Evolutionary conservation across 768 basidiomycete species (phyloP).

Genomic region (Lenzites betulinus): DNA sequence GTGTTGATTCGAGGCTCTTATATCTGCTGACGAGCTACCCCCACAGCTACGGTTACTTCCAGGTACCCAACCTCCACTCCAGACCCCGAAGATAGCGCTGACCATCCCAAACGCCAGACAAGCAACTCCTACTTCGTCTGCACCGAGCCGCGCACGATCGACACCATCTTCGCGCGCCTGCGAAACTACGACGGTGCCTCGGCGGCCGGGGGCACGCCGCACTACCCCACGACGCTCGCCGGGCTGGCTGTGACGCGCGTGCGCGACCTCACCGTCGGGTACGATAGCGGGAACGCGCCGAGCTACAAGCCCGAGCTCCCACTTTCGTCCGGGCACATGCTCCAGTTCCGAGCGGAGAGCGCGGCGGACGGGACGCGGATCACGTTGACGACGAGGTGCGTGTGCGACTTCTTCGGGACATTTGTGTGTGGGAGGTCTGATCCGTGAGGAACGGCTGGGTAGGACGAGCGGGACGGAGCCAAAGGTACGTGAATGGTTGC

Average conservation of each 20-base stretch:
- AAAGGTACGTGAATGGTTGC: constrained; percentile 50
- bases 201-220: constrained; percentile 30
- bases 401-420: background rate
- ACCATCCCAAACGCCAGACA: constrained; percentile 60
- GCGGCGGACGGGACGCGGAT: constrained; percentile 47
- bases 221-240: constrained; percentile 65
- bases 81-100: background rate
- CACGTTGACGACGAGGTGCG: constrained; percentile 70
- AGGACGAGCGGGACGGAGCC: constrained; percentile 92
- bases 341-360: constrained; percentile 67
- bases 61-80: constrained; percentile 43
- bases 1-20: background rate
- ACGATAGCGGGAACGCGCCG: constrained; percentile 76
- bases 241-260: constrained; percentile 61
- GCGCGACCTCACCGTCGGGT: constrained; percentile 76
- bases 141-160: constrained; percentile 62
- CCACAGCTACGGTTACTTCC: constrained; percentile 76
- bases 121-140: constrained; percentile 85
- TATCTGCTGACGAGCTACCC: background rate
- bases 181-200: constrained; percentile 53
- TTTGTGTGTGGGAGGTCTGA: background rate
- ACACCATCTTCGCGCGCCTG: constrained; percentile 67
- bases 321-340: constrained; percentile 82
- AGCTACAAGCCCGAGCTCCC: constrained; percentile 61
- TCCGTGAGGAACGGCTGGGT: background rate